These are phyloP conservation scores for Gracilaria vermiculophylla DNA, from an alignment of 23 red algal genomes.

Conservation along the genomic window DNA sequence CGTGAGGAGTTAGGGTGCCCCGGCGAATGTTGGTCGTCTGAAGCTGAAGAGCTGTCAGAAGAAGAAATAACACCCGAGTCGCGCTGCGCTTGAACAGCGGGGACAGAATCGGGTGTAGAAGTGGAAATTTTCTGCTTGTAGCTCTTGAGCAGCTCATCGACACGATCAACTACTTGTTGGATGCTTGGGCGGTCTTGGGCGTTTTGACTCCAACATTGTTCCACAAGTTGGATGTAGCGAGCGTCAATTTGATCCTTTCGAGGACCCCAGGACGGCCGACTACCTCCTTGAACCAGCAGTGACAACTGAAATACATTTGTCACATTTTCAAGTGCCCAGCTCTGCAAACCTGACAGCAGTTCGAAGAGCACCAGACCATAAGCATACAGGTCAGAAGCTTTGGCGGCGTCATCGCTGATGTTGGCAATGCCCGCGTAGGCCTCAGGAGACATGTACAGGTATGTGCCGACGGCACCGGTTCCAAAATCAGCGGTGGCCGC, in stretches of 20 bases:
- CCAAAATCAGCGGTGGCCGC: conserved; percentile 63
- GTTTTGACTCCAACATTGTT: conserved; percentile 61
- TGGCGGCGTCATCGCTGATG: conserved; percentile 51
- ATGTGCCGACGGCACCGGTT: conserved; percentile 69
- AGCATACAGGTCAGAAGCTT: conserved; percentile 81
- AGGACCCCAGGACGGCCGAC: conserved; percentile 25
- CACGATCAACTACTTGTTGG: conserved; percentile 8
- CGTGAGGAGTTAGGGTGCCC: not conserved
- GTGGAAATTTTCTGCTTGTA: not conserved
- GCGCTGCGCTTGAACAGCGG: not conserved
- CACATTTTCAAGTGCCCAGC: conserved; percentile 45
- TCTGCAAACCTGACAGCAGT: conserved; percentile 75
- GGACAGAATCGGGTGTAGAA: not conserved
- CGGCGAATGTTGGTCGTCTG: not conserved
- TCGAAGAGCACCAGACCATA: conserved; percentile 91
- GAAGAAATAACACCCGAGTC: not conserved
- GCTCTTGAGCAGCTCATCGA: not conserved
- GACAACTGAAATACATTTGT: not conserved
- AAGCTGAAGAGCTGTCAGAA: not conserved
- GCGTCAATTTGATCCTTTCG: conserved; percentile 1
- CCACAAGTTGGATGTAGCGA: conserved; percentile 29
- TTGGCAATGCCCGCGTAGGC: conserved; percentile 60
- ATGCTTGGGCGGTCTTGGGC: conserved; percentile 34
- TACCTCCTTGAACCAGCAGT: not conserved
- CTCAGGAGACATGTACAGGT: conserved; percentile 90